Conservation (phyloP, 768 basidiomycete species). For the Crepidotus variabilis region DNA sequence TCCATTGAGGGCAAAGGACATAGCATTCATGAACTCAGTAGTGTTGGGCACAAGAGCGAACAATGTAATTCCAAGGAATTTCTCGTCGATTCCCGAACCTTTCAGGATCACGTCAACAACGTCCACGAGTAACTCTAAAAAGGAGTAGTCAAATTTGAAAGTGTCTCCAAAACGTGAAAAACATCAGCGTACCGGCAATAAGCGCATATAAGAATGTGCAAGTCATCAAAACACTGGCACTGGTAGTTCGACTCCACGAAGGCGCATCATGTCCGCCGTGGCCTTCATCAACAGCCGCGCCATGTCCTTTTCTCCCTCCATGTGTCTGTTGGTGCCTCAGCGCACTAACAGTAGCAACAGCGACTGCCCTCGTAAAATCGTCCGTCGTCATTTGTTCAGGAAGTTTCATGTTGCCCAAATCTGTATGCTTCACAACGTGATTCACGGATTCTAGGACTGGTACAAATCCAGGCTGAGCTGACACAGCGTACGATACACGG, state of each 20-base stretch:
- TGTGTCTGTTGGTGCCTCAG: slow-evolving; percentile 67
- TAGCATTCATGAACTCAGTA: slow-evolving; percentile 99
- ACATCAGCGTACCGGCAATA: slow-evolving; percentile 76
- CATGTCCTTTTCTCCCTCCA: slow-evolving; percentile 41
- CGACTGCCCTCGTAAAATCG: slow-evolving; percentile 91
- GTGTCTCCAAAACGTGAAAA: neutral
- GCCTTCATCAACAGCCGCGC: slow-evolving; percentile 42
- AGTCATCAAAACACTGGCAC: slow-evolving; percentile 82
- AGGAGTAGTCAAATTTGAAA: neutral
- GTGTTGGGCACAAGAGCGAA: slow-evolving; percentile 98
- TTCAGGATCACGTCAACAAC: slow-evolving; percentile 92
- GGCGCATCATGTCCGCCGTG: slow-evolving; percentile 89
- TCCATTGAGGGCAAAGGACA: slow-evolving; percentile 94
- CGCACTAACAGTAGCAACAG: slow-evolving; percentile 90
- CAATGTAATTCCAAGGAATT: slow-evolving; percentile 93
- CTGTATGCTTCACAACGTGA: slow-evolving; percentile 64
- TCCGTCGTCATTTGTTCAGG: slow-evolving; percentile 74
- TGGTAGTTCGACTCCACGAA: slow-evolving; percentile 89
- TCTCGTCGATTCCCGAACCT: slow-evolving; percentile 92
- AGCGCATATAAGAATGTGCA: slow-evolving; percentile 93
- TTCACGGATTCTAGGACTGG: slow-evolving; percentile 80
- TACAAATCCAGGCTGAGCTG: slow-evolving; percentile 35
- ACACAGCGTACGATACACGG: slow-evolving; percentile 55
- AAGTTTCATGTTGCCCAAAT: slow-evolving; percentile 46
- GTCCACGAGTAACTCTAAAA: slow-evolving; percentile 83